A percentile compares a stretch with the other conserved stretches of the same genome.
phyloP scores from a whole-genome alignment of 192 early-diverging fungal species.

The Tieghemiomyces parasiticus region DNA sequence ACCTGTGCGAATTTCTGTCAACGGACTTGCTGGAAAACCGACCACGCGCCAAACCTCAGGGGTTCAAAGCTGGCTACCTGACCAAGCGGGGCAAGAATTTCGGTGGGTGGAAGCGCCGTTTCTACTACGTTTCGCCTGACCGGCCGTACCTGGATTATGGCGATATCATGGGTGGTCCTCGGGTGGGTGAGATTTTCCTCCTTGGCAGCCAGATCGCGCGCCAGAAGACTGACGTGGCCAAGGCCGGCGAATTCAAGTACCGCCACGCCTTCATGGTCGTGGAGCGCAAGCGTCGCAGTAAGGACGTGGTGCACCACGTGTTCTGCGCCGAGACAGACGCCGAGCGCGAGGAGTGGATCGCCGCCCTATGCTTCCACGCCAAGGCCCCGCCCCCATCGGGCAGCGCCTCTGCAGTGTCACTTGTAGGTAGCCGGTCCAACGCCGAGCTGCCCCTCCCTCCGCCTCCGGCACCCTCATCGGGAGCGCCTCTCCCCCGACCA shows the following conservation, averaged over 20 bases:
- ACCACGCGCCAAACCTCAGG: conserved; percentile 30
- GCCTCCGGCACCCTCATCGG: too few species aligned
- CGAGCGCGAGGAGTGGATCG: conserved; percentile 88
- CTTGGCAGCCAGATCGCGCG: conserved; percentile 57
- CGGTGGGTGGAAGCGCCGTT: conserved; percentile 92
- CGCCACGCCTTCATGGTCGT: conserved; percentile 76
- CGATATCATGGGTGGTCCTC: conserved; percentile 60
- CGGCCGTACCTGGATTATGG: conserved; percentile 61
- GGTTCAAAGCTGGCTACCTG: conserved; percentile 70
- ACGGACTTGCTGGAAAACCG: conserved; percentile 42
- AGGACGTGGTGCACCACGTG: conserved; percentile 51
- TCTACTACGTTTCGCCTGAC: conserved; percentile 53
- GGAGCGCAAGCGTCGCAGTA: conserved; percentile 53
- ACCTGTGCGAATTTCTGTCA: conserved; percentile 61
- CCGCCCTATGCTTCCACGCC: conserved; percentile 44
- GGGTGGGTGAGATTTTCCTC: conserved; percentile 57
- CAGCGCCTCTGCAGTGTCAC: too few species aligned
- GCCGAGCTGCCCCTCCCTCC: too few species aligned
- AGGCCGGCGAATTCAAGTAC: conserved; percentile 32
- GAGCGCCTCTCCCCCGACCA: too few species aligned
- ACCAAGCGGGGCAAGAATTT: conserved; percentile 92
- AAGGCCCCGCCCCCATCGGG: conserved; percentile 16
- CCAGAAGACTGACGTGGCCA: conserved; percentile 23
- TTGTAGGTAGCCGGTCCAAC: too few species aligned
- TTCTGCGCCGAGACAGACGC: conserved; percentile 77